Evolutionary conservation across 345 rosid species (phyloP), one percentile per base, ranked within the genome.

Genomic region (Geranium brycei): DNA sequence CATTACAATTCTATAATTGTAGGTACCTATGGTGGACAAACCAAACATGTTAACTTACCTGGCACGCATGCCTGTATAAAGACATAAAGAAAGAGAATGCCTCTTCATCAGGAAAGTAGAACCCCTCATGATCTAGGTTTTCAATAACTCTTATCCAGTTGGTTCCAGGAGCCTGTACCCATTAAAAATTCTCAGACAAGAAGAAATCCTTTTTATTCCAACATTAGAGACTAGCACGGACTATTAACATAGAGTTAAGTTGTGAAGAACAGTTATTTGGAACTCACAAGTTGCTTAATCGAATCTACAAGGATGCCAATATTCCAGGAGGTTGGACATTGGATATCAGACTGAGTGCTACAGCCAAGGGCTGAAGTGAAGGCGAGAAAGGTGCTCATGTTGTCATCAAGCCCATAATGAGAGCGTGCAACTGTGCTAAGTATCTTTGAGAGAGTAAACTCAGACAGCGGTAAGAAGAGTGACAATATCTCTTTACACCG

Each of bases 51-150:
- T 61, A 17, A 57, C 63, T 68, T 78, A 93, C 99, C 91, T 81
- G 85, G 76, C 87, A 90, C n/a, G 97, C 91, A 66, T 73, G 73
- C 72, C 76, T 80, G 75, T 85, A 93, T 30, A 81, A 66, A 65
- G 88, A 83, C 96, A 87, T 90, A 62, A 93, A 82, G 66, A 93
- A 81, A 40, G 84, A 72, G 73, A 93, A 88, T 14, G 95, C 92
- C 51, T 91, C 95, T 76, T 88, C 89, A 57, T 74, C 80, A 61
- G 96, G 96, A 75, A 88, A 72, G 71, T 74, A 78, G 74, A 93
- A 93, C 41, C 95, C 97, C 62, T 85, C 95, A 51, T 93, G 81
- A 78, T 93, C 99, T 66, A 93, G 79, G 64, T 80, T 78, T 73
- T 90, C 97, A 64, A 87, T 69, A 62, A 90, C 97, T 67, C 72